Conservation (phyloP, 2,329 filamentous ascomycete genomes). For the Beauveria scarabaeidicola region DNA sequence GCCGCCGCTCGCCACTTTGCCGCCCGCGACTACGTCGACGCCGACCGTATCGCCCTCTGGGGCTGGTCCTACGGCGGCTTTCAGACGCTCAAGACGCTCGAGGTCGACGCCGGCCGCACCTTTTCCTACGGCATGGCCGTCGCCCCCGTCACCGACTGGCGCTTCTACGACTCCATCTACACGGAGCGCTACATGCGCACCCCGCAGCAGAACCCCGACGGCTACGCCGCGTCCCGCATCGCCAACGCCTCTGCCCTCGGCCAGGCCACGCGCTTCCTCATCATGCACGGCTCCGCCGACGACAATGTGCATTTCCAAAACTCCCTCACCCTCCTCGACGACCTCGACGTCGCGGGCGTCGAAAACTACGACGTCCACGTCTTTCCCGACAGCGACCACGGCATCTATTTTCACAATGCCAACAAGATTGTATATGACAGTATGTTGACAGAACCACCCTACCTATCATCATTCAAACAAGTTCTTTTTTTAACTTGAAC, state of each 20-base stretch:
- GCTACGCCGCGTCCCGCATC: slow-evolving; percentile 70
- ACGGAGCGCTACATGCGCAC: slow-evolving; percentile 97
- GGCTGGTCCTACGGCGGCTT: slow-evolving; percentile 98
- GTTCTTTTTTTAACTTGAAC: no score
- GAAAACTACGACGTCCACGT: slow-evolving; percentile 96
- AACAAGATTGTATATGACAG: slow-evolving; percentile 88
- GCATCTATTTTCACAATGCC: slow-evolving; percentile 90
- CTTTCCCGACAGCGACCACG: slow-evolving; percentile 92
- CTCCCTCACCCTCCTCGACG: slow-evolving; percentile 77
- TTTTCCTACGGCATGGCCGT: slow-evolving; percentile 98
- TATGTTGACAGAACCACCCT: slow-evolving; percentile 40
- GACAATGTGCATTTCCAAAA: slow-evolving; percentile 99
- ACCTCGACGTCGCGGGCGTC: slow-evolving; percentile 68
- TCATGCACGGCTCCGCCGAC: slow-evolving; percentile 95
- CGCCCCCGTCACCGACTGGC: slow-evolving; percentile 96
- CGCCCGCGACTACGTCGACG: slow-evolving; percentile 73
- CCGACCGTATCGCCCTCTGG: slow-evolving; percentile 82
- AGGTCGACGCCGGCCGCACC: slow-evolving; percentile 78
- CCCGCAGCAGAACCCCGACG: slow-evolving; percentile 68
- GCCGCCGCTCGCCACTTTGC: slow-evolving; percentile 80
- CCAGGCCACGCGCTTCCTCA: slow-evolving; percentile 73
- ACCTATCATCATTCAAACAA: no score
- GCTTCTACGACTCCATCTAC: slow-evolving; percentile 89
- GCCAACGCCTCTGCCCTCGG: slow-evolving; percentile 64
- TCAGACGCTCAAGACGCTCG: slow-evolving; percentile 88